Conservation (phyloP, 163 green algal genomes). For the Prototheca stagnorum region DNA sequence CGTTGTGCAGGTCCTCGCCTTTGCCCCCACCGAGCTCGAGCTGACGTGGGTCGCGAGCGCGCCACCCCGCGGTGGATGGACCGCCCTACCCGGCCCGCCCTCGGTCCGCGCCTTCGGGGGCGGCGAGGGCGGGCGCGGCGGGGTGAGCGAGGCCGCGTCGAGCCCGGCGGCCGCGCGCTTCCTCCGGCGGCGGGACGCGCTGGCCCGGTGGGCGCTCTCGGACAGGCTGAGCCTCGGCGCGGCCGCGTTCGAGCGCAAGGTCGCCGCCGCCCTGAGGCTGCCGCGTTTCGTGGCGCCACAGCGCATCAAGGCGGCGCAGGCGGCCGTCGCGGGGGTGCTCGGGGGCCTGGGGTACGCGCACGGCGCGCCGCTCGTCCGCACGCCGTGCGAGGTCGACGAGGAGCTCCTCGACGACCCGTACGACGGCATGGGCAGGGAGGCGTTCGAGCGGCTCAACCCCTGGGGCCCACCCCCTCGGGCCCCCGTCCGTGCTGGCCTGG, state of each 20-base stretch:
- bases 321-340: constrained; percentile 74
- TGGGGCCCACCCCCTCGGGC: too few relatives aligned
- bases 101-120: too few relatives aligned
- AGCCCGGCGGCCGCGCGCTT: background rate
- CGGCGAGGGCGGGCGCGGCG: too few relatives aligned
- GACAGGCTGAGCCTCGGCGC: background rate
- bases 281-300: too few relatives aligned
- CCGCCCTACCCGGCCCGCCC: too few relatives aligned
- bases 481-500: too few relatives aligned
- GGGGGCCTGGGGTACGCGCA: constrained; percentile 88
- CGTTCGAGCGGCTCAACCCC: too few relatives aligned
- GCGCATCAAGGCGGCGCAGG: constrained; percentile 38
- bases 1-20: constrained; percentile 44
- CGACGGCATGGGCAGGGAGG: background rate
- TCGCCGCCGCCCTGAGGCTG: too few relatives aligned
- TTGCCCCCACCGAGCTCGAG: constrained; percentile 34
- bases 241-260: too few relatives aligned
- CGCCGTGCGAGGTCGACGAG: constrained; percentile 3
- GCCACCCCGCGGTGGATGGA: too few relatives aligned
- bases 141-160: background rate
- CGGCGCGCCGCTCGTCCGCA: constrained; percentile 47
- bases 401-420: background rate
- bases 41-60: constrained; percentile 27
- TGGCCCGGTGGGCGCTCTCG: background rate
- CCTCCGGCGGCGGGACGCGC: background rate